Conservation (phyloP, 2,329 filamentous ascomycete species). For the Aspergillus sp. region DNA sequence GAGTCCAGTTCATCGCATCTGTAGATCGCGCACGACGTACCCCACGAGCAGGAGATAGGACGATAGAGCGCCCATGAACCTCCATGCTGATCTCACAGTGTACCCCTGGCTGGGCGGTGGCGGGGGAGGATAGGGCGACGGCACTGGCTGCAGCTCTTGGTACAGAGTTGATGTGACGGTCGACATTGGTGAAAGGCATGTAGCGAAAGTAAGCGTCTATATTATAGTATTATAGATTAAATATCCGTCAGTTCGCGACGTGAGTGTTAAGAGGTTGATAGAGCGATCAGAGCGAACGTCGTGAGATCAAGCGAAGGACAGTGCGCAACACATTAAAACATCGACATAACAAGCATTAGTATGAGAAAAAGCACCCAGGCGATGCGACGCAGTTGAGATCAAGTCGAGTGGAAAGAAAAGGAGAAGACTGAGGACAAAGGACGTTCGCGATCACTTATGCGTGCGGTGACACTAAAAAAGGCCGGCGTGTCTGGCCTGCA, state of each 20-base stretch:
- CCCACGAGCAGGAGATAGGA: constrained; percentile 27
- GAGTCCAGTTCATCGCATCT: background rate
- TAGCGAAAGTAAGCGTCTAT: background rate
- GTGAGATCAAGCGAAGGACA: background rate
- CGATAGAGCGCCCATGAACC: constrained; percentile 22
- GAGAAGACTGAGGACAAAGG: background rate
- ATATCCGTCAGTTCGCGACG: background rate
- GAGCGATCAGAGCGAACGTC: background rate
- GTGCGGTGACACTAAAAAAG: background rate
- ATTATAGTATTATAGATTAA: too few relatives aligned
- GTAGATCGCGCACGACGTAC: constrained; percentile 18
- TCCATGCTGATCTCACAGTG: constrained; percentile 18
- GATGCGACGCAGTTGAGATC: background rate
- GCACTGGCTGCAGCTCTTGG: constrained; percentile 10
- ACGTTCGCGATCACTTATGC: background rate
- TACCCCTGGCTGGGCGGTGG: background rate
- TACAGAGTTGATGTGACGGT: constrained; percentile 7
- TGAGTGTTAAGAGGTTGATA: background rate
- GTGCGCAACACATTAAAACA: background rate
- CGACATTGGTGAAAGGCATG: background rate
- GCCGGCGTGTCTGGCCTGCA: background rate
- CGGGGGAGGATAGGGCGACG: background rate
- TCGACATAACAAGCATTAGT: background rate
- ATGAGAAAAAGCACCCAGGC: background rate
- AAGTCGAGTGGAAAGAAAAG: background rate